Evolutionary conservation across 106 monocot genomes (phyloP), one percentile per base, ranked within the genome.

Genomic region (Dendrobium chrysotoxum): DNA sequence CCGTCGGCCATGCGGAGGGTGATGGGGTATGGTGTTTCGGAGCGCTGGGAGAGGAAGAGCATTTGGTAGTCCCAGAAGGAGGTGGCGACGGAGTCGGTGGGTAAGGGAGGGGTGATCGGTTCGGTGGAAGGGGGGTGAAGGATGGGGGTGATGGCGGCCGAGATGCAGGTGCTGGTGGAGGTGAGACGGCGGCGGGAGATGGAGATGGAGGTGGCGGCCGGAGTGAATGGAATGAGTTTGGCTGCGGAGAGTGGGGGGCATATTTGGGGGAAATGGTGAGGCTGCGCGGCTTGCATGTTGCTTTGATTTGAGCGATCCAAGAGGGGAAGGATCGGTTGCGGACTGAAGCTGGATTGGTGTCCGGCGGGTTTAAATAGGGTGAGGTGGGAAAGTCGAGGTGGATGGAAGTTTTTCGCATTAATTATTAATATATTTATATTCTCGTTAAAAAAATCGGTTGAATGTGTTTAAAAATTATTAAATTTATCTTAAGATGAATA

Each of bases 61-160:
- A 86, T 84, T 79, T 92, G 92, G 89, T 97, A 97, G 84, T 97
- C 96, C 81, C 92, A 82, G 74, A 86, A 92, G 28, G 94, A 85
- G 1, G 83, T 80, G 7, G 78, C 67, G 16, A 68, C 61, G 9
- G 80, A 72, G 18, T 83, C 80, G 23, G 75, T 40, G 23, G 53
- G 0, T 77, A 58, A n/a, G 40, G 11, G 9, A 13, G 38, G 13
- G 61, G 2, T 53, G 31, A 9, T 10, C 7, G 50, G 41, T 0
- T 53, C 28, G 77, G 13, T 28, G 1, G 77, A 21, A 41, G 20
- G 42, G 41, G 8, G 17, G 20, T 15, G 66, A 20, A 6, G 75
- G 72, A 2, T 38, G 75, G 15, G 39, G 81, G 44, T 3, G 11
- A 30, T 3, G 58, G 66, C 4, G 28, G 38, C n/a, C 50, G 55